Conservation (phyloP, 2,329 filamentous ascomycete species). For the Xylariomycetidae sp. region DNA sequence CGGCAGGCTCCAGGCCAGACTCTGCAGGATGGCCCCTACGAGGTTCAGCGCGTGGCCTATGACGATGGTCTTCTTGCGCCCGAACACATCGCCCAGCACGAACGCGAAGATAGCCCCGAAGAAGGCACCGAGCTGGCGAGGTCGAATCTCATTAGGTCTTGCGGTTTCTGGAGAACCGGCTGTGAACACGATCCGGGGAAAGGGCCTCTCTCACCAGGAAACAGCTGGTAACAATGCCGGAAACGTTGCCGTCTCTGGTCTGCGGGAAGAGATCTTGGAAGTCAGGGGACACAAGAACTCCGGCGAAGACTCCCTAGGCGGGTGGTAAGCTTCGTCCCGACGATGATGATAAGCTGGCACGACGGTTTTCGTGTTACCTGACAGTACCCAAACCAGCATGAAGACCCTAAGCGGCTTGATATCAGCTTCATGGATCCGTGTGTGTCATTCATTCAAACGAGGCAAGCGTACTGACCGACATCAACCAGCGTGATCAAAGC, state of each 20-base stretch:
- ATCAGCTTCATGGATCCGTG: neutral
- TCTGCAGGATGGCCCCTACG: constrained; percentile 58
- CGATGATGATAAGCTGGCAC: neutral
- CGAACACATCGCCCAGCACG: constrained; percentile 57
- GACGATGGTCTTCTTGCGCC: constrained; percentile 63
- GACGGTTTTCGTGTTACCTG: constrained; percentile 14
- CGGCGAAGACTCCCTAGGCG: constrained; percentile 36
- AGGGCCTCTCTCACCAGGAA: constrained; percentile 32
- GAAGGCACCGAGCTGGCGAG: constrained; percentile 59
- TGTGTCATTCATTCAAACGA: neutral
- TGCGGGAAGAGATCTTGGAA: constrained; percentile 34
- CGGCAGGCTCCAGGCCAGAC: constrained; percentile 18
- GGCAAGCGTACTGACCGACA: constrained; percentile 16
- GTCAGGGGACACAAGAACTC: constrained; percentile 35
- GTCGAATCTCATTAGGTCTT: too few relatives aligned
- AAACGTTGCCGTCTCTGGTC: constrained; percentile 33
- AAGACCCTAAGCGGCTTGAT: constrained; percentile 16
- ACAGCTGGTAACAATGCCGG: constrained; percentile 39
- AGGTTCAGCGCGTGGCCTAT: constrained; percentile 57
- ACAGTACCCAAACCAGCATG: constrained; percentile 27
- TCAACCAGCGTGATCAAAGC: constrained; percentile 26
- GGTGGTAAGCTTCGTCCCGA: neutral
- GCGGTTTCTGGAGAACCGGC: too few relatives aligned
- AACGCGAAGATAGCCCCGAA: constrained; percentile 64
- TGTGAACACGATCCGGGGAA: neutral